Conservation (phyloP, 2,329 filamentous ascomycete species). For the Magnaporthiopsis rhizophila region DNA sequence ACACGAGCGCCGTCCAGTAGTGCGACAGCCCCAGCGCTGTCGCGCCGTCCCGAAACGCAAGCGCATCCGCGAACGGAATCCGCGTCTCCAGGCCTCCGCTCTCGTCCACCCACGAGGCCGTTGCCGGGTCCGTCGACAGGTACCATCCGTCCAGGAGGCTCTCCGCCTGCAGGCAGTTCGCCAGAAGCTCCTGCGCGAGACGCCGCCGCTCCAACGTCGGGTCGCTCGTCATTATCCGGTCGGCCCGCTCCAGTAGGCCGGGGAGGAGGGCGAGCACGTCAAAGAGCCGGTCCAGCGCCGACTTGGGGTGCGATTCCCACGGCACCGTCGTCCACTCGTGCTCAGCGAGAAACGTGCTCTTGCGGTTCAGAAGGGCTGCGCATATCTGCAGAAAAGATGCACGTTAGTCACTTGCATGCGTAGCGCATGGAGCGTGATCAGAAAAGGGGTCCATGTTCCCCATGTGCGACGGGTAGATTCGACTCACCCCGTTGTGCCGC, state of each 20-base stretch:
- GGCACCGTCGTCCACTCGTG: constrained; percentile 44
- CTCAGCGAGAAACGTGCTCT: constrained; percentile 40
- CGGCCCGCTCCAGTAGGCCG: constrained; percentile 35
- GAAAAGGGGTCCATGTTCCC: too few species aligned
- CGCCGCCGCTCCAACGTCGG: constrained; percentile 33
- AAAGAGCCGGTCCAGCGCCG: constrained; percentile 41
- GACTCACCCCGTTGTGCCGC: constrained; percentile 42
- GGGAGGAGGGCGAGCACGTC: constrained; percentile 42
- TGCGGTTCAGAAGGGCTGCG: constrained; percentile 40
- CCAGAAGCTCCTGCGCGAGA: constrained; percentile 39
- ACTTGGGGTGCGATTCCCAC: constrained; percentile 44
- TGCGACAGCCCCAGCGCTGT: constrained; percentile 41
- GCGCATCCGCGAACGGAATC: constrained; percentile 36
- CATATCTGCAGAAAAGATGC: constrained; percentile 27
- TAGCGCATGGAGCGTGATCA: background rate
- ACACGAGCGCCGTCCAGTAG: constrained; percentile 44
- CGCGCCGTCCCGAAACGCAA: constrained; percentile 35
- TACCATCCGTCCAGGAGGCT: constrained; percentile 41
- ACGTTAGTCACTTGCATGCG: background rate
- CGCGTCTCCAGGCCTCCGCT: constrained; percentile 20
- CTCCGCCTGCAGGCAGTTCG: constrained; percentile 39
- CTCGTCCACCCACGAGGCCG: constrained; percentile 31
- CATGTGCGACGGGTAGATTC: background rate
- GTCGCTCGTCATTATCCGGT: constrained; percentile 30
- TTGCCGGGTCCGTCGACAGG: constrained; percentile 19